A percentile compares a stretch with the other conserved stretches of the same genome.
These are phyloP conservation scores for Clonostachys byssicola DNA, from an alignment of 2,329 filamentous ascomycete species.

Conservation along the genomic window DNA sequence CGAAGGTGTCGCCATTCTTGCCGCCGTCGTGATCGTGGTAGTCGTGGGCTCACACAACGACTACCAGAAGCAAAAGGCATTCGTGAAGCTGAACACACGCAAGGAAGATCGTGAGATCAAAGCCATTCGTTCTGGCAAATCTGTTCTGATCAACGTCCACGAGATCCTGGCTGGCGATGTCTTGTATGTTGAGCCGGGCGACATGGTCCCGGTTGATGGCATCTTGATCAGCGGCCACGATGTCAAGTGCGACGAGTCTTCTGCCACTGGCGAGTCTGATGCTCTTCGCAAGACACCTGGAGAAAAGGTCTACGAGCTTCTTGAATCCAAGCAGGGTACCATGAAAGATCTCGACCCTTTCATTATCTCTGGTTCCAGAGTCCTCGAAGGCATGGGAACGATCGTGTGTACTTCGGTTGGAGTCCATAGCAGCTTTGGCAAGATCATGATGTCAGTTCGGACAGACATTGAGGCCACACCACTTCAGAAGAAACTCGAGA, in stretches of 20 bases:
- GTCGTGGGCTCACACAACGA: constrained; percentile 61
- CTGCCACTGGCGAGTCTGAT: constrained; percentile 70
- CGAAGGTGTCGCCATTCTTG: constrained; percentile 64
- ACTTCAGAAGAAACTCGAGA: constrained; percentile 47
- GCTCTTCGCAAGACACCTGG: constrained; percentile 63
- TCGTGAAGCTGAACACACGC: constrained; percentile 57
- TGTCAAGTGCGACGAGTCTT: constrained; percentile 66
- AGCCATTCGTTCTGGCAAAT: constrained; percentile 62
- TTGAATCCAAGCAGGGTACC: constrained; percentile 38
- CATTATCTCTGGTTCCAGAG: constrained; percentile 52
- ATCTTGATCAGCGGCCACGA: constrained; percentile 55
- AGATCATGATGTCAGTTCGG: constrained; percentile 50
- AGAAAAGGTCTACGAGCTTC: constrained; percentile 50
- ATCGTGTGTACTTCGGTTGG: constrained; percentile 54
- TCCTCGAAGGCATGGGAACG: constrained; percentile 47
- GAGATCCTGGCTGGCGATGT: constrained; percentile 68
- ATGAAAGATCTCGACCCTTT: constrained; percentile 58
- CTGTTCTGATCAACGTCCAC: constrained; percentile 57
- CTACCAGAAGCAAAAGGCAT: constrained; percentile 65
- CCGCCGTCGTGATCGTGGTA: constrained; percentile 61
- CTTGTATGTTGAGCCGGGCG: constrained; percentile 64
- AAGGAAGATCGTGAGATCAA: constrained; percentile 64
- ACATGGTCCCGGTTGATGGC: constrained; percentile 67
- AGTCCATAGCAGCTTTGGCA: constrained; percentile 47
- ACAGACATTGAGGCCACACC: constrained; percentile 48